Percentiles rank a stretch among this genome's conserved stretches.
phyloP scores from a whole-genome alignment of 1,284 basidiomycete genomes.

The Papiliotrema nemorosa region DNA sequence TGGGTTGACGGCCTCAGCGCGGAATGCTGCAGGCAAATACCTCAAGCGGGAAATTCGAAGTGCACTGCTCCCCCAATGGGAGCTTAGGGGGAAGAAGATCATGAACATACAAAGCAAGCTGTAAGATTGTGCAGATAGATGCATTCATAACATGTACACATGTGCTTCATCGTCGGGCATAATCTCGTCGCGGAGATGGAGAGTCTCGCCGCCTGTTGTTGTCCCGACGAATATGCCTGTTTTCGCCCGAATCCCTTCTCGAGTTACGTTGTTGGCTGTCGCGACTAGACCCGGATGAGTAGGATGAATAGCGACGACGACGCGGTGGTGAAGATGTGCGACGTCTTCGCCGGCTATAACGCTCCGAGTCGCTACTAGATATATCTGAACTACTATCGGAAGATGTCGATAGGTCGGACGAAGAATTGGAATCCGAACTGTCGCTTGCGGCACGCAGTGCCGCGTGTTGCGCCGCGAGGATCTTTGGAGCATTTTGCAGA shows the following conservation, averaged over 20 bases:
- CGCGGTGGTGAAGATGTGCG: constrained; percentile 9
- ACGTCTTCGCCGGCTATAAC: constrained; percentile 15
- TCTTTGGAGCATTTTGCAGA: constrained; percentile 83
- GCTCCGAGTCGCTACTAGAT: constrained; percentile 40
- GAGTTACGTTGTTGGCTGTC: background rate
- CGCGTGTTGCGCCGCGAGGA: constrained; percentile 89
- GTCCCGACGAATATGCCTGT: no score
- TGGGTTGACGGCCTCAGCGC: constrained; percentile 19
- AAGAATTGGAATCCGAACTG: constrained; percentile 48
- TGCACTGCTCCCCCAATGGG: constrained; percentile 23
- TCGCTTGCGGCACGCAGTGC: constrained; percentile 61
- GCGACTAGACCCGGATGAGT: no score
- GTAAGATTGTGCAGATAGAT: background rate
- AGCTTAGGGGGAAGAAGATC: constrained; percentile 7
- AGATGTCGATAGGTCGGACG: constrained; percentile 45
- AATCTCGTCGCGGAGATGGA: constrained; percentile 16
- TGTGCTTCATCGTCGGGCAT: constrained; percentile 1
- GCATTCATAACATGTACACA: background rate
- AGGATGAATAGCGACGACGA: background rate
- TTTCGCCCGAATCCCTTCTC: constrained; percentile 5
- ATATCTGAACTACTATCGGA: constrained; percentile 42
- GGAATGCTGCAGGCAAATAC: constrained; percentile 38
- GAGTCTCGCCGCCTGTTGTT: no score
- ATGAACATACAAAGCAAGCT: background rate
- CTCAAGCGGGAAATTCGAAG: constrained; percentile 33